phyloP scores from a whole-genome alignment of 2,329 filamentous ascomycete genomes.

The Teratosphaeria gauchensis region DNA sequence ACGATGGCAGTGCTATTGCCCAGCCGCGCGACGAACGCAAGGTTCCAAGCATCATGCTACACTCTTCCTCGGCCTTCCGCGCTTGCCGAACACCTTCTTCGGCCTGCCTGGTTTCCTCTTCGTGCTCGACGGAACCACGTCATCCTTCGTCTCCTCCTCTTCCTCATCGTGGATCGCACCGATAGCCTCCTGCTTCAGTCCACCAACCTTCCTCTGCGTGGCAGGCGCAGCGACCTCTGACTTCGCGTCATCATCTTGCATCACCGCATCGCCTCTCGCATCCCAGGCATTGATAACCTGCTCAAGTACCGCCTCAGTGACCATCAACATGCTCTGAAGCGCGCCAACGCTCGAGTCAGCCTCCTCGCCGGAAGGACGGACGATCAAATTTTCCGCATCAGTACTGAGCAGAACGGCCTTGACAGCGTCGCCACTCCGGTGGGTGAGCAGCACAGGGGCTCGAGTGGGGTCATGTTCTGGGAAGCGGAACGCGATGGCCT shows the following conservation, averaged over 20 bases:
- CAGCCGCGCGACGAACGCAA: neutral
- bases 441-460: neutral
- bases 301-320: neutral
- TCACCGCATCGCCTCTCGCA: neutral
- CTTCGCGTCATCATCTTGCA: neutral
- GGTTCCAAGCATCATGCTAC: neutral
- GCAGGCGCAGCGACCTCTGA: neutral
- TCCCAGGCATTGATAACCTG: neutral
- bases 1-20: neutral
- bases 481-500: neutral
- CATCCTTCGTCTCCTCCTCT: neutral
- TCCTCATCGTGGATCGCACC: neutral
- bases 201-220: neutral
- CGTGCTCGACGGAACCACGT: neutral
- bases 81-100: neutral
- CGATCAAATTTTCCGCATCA: neutral
- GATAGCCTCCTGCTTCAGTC: neutral
- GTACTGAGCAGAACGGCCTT: neutral
- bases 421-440: neutral
- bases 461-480: neutral
- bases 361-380: neutral
- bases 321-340: neutral
- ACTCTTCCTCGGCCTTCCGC: neutral
- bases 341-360: neutral
- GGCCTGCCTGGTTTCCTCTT: neutral